Percentiles rank a stretch among this genome's conserved stretches.
These are phyloP conservation scores for Sporobolus alterniflorus DNA, from an alignment of 202 grass and related monocot genomes.

Conservation along the genomic window DNA sequence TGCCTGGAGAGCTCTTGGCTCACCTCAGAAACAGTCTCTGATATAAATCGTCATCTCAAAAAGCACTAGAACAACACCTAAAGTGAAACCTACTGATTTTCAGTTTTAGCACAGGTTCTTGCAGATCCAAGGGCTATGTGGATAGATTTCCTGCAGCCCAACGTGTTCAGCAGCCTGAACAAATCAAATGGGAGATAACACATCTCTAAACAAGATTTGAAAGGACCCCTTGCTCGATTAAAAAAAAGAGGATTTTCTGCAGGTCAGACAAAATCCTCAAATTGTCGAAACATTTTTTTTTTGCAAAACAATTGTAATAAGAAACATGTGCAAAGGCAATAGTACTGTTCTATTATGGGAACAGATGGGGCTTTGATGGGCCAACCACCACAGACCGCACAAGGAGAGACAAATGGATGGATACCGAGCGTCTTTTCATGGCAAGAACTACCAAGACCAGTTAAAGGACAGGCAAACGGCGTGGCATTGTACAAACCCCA, in stretches of 20 bases:
- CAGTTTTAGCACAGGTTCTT: background rate
- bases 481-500: conserved; percentile 23
- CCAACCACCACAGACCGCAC: conserved; percentile 7
- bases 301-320: background rate
- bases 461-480: conserved; percentile 16
- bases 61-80: background rate
- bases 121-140: background rate
- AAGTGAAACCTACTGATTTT: background rate
- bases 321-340: background rate
- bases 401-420: background rate
- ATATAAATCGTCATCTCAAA: conserved; percentile 44
- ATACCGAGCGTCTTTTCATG: background rate
- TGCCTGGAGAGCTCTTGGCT: background rate
- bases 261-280: background rate
- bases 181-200: too few relatives aligned
- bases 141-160: background rate
- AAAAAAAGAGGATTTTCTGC: background rate
- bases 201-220: too few relatives aligned
- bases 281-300: background rate
- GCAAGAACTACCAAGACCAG: background rate
- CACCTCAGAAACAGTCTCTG: conserved; percentile 58
- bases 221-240: too few relatives aligned
- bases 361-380: conserved; percentile 18
- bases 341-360: background rate
- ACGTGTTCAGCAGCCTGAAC: background rate